Percentiles rank a stretch among this genome's conserved stretches.
These are phyloP conservation scores for Citrus maxima DNA, from an alignment of 345 rosid species.

Conservation along the genomic window DNA sequence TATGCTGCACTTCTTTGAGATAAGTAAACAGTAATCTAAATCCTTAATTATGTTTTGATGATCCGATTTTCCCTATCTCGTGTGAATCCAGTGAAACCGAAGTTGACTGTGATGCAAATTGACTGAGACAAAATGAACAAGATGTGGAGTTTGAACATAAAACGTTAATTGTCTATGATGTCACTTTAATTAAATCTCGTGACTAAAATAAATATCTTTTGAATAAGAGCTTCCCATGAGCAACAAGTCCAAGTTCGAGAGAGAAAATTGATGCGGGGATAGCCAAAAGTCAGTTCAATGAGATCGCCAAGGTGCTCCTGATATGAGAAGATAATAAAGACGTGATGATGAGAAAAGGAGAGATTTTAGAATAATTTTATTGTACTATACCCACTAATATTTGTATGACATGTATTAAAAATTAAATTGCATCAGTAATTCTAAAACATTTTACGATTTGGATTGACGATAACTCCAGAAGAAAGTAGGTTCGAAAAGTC, in stretches of 20 bases:
- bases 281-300: background rate
- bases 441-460: background rate
- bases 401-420: no score
- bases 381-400: fast-evolving
- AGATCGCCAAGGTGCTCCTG: no score
- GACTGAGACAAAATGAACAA: no score
- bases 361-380: no score
- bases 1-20: background rate
- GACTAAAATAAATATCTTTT: no score
- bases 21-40: background rate
- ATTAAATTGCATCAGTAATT: background rate
- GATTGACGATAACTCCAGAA: background rate
- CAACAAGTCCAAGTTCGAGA: background rate
- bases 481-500: background rate
- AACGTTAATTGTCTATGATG: no score
- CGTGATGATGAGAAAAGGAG: background rate
- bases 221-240: no score
- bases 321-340: background rate
- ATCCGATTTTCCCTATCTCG: no score
- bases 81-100: no score
- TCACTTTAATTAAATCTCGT: no score
- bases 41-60: background rate
- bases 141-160: no score
- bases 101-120: no score
- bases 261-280: background rate